Evolutionary conservation across 2,329 filamentous ascomycete species (phyloP).

Genomic region (Chrysosporium keratinophilum): DNA sequence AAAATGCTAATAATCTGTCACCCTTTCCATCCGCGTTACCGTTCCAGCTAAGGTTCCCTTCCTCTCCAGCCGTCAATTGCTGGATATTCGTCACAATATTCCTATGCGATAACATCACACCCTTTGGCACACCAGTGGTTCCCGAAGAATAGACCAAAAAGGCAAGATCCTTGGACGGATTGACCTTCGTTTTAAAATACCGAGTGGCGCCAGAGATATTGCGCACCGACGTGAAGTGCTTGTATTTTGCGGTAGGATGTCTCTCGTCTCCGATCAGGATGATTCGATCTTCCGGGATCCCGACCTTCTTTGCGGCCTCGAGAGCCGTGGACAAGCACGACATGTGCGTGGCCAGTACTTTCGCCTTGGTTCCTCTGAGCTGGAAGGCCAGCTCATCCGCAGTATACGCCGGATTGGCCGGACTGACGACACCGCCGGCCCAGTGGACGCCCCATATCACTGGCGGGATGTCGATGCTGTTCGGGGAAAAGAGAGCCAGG

Average conservation of each 20-base stretch:
- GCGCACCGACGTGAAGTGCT: conserved; percentile 60
- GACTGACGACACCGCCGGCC: conserved; percentile 72
- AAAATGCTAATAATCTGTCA: conserved; percentile 65
- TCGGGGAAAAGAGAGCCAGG: conserved; percentile 71
- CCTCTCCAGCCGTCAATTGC: conserved; percentile 48
- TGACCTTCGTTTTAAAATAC: conserved; percentile 51
- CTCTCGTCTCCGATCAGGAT: conserved; percentile 62
- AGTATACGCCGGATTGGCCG: conserved; percentile 81
- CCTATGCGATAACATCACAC: conserved; percentile 71
- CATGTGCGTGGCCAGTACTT: conserved; percentile 63
- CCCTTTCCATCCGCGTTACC: conserved; percentile 51
- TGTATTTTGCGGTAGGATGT: conserved; percentile 16
- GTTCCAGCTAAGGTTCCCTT: conserved; percentile 46
- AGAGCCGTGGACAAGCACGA: conserved; percentile 54
- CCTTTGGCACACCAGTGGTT: conserved; percentile 84
- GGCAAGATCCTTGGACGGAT: conserved; percentile 62
- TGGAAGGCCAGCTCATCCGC: conserved; percentile 75
- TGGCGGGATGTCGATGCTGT: conserved; percentile 71
- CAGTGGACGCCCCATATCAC: conserved; percentile 70
- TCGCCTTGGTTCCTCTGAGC: conserved; percentile 65
- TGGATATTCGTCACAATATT: conserved; percentile 70
- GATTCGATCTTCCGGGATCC: conserved; percentile 61
- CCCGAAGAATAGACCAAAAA: conserved; percentile 84
- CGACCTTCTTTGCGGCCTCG: conserved; percentile 58
- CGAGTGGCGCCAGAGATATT: conserved; percentile 51